Conservation (phyloP, 2,329 filamentous ascomycete genomes). For the Leptographium radiaticola region DNA sequence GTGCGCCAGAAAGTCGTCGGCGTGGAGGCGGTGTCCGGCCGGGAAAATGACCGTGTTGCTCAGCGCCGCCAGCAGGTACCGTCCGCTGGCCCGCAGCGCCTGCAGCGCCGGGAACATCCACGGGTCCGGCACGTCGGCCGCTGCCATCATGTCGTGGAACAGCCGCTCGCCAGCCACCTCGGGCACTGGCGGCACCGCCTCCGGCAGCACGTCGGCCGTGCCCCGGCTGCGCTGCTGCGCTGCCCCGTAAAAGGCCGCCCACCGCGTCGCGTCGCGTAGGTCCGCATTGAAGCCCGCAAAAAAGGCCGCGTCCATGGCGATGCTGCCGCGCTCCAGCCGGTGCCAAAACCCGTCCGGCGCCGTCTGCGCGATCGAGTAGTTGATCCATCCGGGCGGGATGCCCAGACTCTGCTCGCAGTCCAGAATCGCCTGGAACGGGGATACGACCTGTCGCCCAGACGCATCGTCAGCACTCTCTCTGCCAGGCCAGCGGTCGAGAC, state of each 20-base stretch:
- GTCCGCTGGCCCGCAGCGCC: conserved; percentile 48
- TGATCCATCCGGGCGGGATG: conserved; percentile 83
- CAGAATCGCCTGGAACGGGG: conserved; percentile 84
- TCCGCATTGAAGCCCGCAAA: conserved; percentile 66
- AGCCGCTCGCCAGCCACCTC: conserved; percentile 63
- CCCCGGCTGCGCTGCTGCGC: conserved; percentile 14
- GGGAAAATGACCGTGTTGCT: conserved; percentile 89
- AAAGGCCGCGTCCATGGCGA: conserved; percentile 61
- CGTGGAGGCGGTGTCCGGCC: conserved; percentile 52
- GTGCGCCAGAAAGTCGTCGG: conserved; percentile 34
- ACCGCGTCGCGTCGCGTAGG: conserved; percentile 51
- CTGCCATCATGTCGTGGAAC: conserved; percentile 85
- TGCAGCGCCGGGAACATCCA: conserved; percentile 78
- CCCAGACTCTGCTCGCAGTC: conserved; percentile 68
- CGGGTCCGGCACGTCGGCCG: conserved; percentile 59
- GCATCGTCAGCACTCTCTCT: background rate
- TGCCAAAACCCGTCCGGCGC: conserved; percentile 79
- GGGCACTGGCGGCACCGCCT: conserved; percentile 48
- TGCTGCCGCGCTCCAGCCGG: conserved; percentile 70
- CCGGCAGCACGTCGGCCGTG: conserved; percentile 16
- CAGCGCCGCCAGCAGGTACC: conserved; percentile 66
- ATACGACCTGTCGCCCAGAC: conserved; percentile 51
- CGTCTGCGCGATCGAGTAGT: conserved; percentile 71
- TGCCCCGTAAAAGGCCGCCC: conserved; percentile 50
- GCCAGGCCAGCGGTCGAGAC: background rate